Conservation (phyloP, 2,329 filamentous ascomycete genomes). For the Aureobasidium sp. region DNA sequence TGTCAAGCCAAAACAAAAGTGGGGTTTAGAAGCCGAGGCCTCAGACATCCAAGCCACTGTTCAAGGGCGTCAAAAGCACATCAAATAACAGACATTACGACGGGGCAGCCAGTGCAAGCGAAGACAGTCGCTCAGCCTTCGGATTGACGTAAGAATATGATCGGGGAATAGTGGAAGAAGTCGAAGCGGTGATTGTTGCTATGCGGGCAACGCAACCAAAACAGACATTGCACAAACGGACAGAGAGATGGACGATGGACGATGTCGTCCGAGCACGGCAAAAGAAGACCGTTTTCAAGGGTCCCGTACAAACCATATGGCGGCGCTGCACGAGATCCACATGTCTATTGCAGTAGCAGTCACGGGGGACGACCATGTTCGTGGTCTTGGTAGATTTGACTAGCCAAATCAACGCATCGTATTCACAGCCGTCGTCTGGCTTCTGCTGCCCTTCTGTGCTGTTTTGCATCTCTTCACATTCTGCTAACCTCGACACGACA, state of each 20-base stretch:
- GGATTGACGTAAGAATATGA: background rate
- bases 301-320: background rate
- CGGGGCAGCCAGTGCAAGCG: background rate
- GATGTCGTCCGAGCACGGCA: background rate
- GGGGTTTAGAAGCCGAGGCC: constrained; percentile 2
- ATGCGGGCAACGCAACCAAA: background rate
- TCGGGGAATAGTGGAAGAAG: background rate
- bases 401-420: constrained; percentile 11
- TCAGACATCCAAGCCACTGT: background rate
- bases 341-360: background rate
- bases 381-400: constrained; percentile 8
- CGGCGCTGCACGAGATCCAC: background rate
- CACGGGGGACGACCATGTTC: constrained; percentile 1
- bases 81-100: background rate
- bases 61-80: background rate
- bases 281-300: background rate
- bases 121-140: background rate
- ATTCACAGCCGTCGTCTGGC: background rate
- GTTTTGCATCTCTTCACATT: background rate
- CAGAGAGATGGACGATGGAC: background rate
- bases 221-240: constrained; percentile 8
- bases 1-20: constrained; percentile 9
- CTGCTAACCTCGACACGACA: background rate
- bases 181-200: background rate
- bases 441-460: background rate